phyloP scores from a whole-genome alignment of 805 yeast species.

The Starmerella bacillaris region DNA sequence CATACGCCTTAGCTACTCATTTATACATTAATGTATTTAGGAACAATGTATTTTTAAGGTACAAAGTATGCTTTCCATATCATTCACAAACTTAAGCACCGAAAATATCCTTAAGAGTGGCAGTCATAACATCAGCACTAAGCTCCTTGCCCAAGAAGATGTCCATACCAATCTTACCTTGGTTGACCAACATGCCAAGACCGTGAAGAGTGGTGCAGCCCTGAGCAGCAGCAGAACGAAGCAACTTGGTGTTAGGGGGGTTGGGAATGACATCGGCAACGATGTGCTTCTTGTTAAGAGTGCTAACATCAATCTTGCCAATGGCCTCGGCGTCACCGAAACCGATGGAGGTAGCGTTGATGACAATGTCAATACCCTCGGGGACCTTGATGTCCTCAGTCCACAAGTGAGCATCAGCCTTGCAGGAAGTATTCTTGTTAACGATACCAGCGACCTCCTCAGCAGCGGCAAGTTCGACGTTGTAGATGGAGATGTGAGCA shows the following conservation, averaged over 20 bases:
- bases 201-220: not conserved
- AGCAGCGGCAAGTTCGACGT: not conserved
- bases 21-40: too few species aligned
- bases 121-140: not conserved
- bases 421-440: not conserved
- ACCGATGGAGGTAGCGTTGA: constrained; percentile 1
- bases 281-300: not conserved
- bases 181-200: constrained; percentile 1
- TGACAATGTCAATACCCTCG: constrained; percentile 1
- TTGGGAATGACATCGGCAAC: constrained; percentile 1
- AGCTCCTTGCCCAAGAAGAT: constrained; percentile 1
- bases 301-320: not conserved
- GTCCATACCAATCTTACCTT: not conserved
- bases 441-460: not conserved
- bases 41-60: too few species aligned
- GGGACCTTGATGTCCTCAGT: not conserved
- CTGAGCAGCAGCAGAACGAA: not conserved
- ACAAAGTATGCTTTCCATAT: too few species aligned
- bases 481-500: not conserved
- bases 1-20: too few species aligned
- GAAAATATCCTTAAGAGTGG: not conserved
- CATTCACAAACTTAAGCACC: too few species aligned
- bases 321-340: constrained; percentile 1
- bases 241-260: constrained; percentile 1
- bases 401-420: not conserved